These are phyloP conservation scores for Ustilago crameri DNA, from an alignment of 1,284 basidiomycete species.

Conservation along the genomic window DNA sequence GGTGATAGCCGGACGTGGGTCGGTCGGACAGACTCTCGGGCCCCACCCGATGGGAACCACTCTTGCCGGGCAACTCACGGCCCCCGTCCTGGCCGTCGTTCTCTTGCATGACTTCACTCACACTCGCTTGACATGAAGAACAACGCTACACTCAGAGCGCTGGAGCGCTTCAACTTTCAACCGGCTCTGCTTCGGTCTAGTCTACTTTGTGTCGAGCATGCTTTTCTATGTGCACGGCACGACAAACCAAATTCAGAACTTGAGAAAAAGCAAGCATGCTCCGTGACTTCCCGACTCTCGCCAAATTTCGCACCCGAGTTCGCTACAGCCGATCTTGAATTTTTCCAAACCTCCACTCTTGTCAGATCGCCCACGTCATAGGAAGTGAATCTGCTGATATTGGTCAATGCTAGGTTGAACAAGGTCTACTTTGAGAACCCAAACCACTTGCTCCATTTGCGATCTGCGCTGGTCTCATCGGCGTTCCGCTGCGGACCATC, in stretches of 20 bases:
- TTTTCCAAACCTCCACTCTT: constrained; percentile 2
- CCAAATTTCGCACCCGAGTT: neutral
- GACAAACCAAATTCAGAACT: too few relatives aligned
- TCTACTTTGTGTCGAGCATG: too few relatives aligned
- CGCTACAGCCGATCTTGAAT: constrained; percentile 24
- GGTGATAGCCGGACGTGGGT: neutral
- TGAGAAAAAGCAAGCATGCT: constrained; percentile 4
- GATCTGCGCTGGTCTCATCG: neutral
- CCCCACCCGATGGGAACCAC: neutral
- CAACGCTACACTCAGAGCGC: too few relatives aligned
- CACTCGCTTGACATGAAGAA: too few relatives aligned
- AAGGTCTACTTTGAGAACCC: constrained; percentile 20
- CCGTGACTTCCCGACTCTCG: constrained; percentile 36
- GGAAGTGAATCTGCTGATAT: neutral
- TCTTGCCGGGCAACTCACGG: too few relatives aligned
- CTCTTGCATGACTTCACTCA: too few relatives aligned
- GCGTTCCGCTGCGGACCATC: constrained; percentile 6
- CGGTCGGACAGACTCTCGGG: neutral
- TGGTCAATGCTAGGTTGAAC: neutral
- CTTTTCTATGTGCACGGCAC: too few relatives aligned
- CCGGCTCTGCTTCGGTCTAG: too few relatives aligned
- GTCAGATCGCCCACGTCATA: neutral
- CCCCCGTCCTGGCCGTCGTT: too few relatives aligned
- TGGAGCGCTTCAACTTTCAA: too few relatives aligned
- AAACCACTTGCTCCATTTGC: constrained; percentile 43